Percentiles rank a stretch among this genome's conserved stretches.
Conservation (phyloP, 768 basidiomycete genomes). For the Lentinus tigrinus region DNA sequence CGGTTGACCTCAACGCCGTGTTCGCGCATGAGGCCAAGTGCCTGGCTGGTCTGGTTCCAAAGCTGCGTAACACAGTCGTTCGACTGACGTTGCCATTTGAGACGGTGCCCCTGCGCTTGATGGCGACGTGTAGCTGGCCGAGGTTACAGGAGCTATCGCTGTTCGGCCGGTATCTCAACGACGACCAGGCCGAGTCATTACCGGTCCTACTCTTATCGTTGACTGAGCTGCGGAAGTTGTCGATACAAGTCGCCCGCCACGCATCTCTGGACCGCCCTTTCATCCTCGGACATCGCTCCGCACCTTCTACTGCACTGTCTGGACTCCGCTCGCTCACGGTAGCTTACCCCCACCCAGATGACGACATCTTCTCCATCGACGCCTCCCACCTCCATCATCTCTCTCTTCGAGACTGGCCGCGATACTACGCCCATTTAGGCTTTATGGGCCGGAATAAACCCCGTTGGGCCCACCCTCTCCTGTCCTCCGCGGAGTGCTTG, state of each 20-base stretch:
- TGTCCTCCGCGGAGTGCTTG: not conserved
- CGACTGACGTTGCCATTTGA: not conserved
- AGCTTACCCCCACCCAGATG: not conserved
- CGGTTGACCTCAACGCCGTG: not conserved
- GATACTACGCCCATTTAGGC: not conserved
- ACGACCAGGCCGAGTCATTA: not conserved
- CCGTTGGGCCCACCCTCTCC: not conserved
- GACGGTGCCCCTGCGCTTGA: not conserved
- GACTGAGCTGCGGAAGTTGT: not conserved
- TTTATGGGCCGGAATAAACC: not conserved
- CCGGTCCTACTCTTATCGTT: not conserved
- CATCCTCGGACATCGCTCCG: not conserved
- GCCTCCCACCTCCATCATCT: not conserved
- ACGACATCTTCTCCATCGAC: not conserved
- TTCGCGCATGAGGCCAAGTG: not conserved
- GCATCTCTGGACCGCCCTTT: not conserved
- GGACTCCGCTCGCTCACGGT: not conserved
- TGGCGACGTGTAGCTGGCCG: not conserved
- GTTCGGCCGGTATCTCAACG: not conserved
- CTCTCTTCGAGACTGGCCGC: not conserved
- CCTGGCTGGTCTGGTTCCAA: not conserved
- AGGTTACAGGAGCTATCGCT: not conserved
- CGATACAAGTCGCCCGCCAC: not conserved
- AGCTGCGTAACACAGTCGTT: not conserved
- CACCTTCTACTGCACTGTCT: not conserved